Base-by-base conservation (phyloP, 2,329 filamentous ascomycete species). In the Raffaelea arxii region DNA sequence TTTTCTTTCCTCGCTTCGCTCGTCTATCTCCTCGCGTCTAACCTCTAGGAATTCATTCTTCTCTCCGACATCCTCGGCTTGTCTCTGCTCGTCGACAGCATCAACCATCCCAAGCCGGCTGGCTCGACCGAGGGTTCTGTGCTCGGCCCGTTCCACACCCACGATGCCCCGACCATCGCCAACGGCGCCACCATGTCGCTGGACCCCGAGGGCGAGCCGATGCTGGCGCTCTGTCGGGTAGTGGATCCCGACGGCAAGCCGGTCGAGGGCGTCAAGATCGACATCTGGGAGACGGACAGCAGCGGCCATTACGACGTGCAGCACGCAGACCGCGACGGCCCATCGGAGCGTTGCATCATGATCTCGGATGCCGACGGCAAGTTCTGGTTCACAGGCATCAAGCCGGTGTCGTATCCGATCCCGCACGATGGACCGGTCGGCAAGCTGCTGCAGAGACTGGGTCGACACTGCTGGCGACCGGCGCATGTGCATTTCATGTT, bases 401-500 rank as follows among this genome's bases (percentile, higher is more conserved):
- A 83, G 49, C 89, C 89, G 0, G 87, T 94, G 48, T 80, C 83
- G 45, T 95, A 94, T 64, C 83, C 86, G 0, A 92, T 94, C 56
- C 86, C 87, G 2, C 74, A 86, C 56, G 87, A 94, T 63, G 86
- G 86, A 9, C 88, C 89, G 0, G 87, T 94, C 1, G 89, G 86
- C 1, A 77, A 80, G 63, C 60, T 92, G 54, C 65, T 92, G 55
- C 66, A 69, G 59, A 62, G 67, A 56, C 60, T 92, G 56, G 72
- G 75, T n/a, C 69, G 87, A n/a, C 87, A 92, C 65, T 79, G 80
- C 47, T 90, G 80, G 68, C 68, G 87, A 44, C 87, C 86, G 1
- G 77, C 80, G 19, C 86, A 92, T 62, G 77, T 91, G 71, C 86
- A 92, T 63, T 92, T 92, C 57, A 92, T 94, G 85, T 89, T 94